A percentile compares a stretch with the other conserved stretches of the same genome.
phyloP scores from a whole-genome alignment of 73 alveolate genomes.

The Tetrahymena elliotti region DNA sequence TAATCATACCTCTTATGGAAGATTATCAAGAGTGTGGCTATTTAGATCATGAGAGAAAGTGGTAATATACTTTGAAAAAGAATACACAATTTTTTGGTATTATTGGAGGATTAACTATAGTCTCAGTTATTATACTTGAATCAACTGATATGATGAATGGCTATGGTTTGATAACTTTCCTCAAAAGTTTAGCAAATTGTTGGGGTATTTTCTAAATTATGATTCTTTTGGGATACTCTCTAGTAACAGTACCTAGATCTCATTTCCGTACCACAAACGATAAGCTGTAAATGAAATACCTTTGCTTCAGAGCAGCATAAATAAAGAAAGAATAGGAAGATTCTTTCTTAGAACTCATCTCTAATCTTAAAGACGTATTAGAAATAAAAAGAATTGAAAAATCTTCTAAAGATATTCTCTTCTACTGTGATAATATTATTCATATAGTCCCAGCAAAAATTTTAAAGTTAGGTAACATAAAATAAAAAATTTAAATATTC shows the following conservation, averaged over 20 bases:
- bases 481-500: too few relatives aligned
- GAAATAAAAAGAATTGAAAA: neutral
- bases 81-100: slow-evolving; percentile 15
- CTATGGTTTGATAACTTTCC: slow-evolving; percentile 9
- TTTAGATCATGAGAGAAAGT: slow-evolving; percentile 1
- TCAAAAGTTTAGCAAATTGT: slow-evolving; percentile 36
- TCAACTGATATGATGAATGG: slow-evolving; percentile 13
- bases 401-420: neutral
- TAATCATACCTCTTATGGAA: slow-evolving; percentile 29
- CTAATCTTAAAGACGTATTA: neutral
- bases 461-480: neutral
- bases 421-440: neutral
- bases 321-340: slow-evolving; percentile 28
- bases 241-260: slow-evolving; percentile 37
- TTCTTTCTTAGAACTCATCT: neutral
- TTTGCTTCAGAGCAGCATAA: slow-evolving; percentile 21
- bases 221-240: slow-evolving; percentile 26
- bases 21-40: slow-evolving; percentile 32
- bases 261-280: slow-evolving; percentile 24
- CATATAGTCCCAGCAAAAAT: neutral
- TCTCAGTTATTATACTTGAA: neutral
- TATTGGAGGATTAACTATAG: slow-evolving; percentile 7
- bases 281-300: slow-evolving; percentile 27
- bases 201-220: slow-evolving; percentile 24
- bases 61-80: neutral